These are phyloP conservation scores for Pythium dissimile DNA, from an alignment of 352 stramenopile genomes.

Conservation along the genomic window DNA sequence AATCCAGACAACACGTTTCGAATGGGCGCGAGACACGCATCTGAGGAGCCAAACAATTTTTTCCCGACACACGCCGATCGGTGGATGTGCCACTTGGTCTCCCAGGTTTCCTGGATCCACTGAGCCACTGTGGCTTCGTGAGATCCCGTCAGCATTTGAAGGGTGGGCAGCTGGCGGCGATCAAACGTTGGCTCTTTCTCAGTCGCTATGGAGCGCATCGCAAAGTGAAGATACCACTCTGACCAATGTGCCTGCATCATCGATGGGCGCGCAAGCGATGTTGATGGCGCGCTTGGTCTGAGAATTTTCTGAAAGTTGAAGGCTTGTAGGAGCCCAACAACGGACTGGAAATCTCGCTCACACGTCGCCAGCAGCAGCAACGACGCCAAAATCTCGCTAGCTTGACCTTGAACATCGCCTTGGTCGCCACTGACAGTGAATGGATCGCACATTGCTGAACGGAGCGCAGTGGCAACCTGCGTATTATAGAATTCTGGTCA, in stretches of 20 bases:
- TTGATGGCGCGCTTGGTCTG: too few relatives aligned
- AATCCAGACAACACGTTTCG: neutral
- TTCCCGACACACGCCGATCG: neutral
- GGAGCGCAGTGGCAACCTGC: neutral
- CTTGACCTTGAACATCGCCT: neutral
- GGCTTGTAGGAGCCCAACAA: neutral
- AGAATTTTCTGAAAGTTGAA: too few relatives aligned
- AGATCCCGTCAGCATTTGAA: neutral
- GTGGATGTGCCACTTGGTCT: conserved; percentile 16
- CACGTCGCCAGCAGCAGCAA: neutral
- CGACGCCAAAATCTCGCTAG: neutral
- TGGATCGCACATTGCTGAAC: neutral
- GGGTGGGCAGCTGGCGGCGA: too few relatives aligned
- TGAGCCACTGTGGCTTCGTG: neutral
- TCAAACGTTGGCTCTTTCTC: too few relatives aligned
- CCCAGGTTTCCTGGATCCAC: conserved; percentile 11
- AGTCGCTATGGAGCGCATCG: too few relatives aligned
- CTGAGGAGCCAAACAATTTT: neutral
- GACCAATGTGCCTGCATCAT: too few relatives aligned
- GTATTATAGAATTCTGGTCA: too few relatives aligned
- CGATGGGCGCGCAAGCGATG: too few relatives aligned
- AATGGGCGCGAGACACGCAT: neutral
- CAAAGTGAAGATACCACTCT: too few relatives aligned
- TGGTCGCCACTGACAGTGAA: neutral
- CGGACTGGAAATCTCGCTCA: neutral